Base-by-base conservation (phyloP, 768 basidiomycete genomes). In the Tephrocybe sp. region DNA sequence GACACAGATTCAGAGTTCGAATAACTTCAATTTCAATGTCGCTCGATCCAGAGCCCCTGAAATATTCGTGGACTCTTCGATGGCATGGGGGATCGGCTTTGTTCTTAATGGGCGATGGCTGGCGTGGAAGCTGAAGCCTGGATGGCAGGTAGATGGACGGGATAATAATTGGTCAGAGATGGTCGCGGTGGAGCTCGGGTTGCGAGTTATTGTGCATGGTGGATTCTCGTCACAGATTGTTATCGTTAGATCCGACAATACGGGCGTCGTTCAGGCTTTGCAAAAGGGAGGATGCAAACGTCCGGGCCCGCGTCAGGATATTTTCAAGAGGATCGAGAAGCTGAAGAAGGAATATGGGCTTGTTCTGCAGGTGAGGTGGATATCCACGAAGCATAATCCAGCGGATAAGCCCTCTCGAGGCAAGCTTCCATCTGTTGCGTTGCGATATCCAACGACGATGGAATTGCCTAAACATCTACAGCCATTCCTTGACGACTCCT, bases 81-180 rank as follows among this genome's bases (percentile, higher is more conserved):
- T n/a, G n/a, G n/a, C 61, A 0, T 39, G 38, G 38, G 38, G 38
- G 7, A 21, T 39, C 18, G 1, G 65, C 62, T 56, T 79, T 11
- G 37, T 72, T 0, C 45, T 66, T 3, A 53, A 68, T 4, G 58
- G 57, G 1, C 26, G 47, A 1, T 79, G 75, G 75, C 56, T 71
- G 0, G 68, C 75, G 0, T 78, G 73, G 76, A 51, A 62, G 18
- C 58, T 76, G 7, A 59, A 53, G 12, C 28, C 53, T 0, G 67
- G 68, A 2, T 71, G 70, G 68, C 55, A 57, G n/a, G 26, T 41
- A 3, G 53, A 62, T 0, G 62, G 64, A 12, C 42, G 69, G 3
- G 58, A 69, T 48, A 77, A 75, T 20, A 67, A 68, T 3, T 78
- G 76, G 75, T 71, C 69, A 1, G 76, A 77, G 58, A 70, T 76